Evolutionary conservation across 352 stramenopile genomes (phyloP).

Genomic region (Phytophthora sp.): DNA sequence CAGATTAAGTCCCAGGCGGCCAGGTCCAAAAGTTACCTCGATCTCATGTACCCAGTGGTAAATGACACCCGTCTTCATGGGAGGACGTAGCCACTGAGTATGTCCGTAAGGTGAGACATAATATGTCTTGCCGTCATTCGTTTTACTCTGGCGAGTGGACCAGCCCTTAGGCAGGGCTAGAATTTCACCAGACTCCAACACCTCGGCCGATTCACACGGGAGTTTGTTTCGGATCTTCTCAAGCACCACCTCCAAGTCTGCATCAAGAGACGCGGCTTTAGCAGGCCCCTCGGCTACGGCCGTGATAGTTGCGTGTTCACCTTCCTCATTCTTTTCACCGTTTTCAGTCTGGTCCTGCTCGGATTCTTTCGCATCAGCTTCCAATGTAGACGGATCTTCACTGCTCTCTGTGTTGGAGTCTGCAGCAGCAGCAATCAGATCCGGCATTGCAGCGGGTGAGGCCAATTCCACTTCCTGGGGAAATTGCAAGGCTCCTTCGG

Average conservation of each 20-base stretch:
- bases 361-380: slow-evolving; percentile 24
- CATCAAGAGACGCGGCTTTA: slow-evolving; percentile 50
- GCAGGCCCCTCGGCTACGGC: slow-evolving; percentile 44
- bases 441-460: slow-evolving; percentile 37
- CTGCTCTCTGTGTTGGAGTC: slow-evolving; percentile 11
- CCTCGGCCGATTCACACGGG: slow-evolving; percentile 60
- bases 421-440: slow-evolving; percentile 20
- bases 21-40: slow-evolving; percentile 82
- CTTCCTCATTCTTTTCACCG: slow-evolving; percentile 25
- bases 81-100: slow-evolving; percentile 83
- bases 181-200: slow-evolving; percentile 78
- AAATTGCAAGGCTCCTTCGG: slow-evolving; percentile 31
- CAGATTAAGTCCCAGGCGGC: slow-evolving; percentile 80
- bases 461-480: slow-evolving; percentile 35
- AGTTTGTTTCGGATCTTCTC: slow-evolving; percentile 68
- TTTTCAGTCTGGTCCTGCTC: slow-evolving; percentile 20
- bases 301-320: slow-evolving; percentile 56
- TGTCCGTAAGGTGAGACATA: slow-evolving; percentile 86
- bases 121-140: slow-evolving; percentile 86
- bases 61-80: slow-evolving; percentile 72
- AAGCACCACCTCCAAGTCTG: slow-evolving; percentile 67
- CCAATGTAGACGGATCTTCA: not conserved
- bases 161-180: slow-evolving; percentile 79
- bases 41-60: slow-evolving; percentile 89
- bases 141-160: slow-evolving; percentile 81